Conservation (phyloP, 257 asterid species). For the Penstemon eatonii region DNA sequence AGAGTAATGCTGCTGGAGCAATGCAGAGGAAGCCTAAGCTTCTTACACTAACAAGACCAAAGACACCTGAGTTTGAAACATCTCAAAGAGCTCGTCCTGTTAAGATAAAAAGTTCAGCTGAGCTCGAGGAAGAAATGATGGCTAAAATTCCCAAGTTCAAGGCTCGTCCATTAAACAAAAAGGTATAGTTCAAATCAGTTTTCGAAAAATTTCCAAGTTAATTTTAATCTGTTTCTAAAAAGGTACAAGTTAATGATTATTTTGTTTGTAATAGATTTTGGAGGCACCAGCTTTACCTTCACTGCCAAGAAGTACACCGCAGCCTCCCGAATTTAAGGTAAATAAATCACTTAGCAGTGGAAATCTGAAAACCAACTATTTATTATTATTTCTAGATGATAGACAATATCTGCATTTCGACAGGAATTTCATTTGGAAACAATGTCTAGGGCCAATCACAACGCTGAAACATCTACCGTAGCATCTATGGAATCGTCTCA, state of each 20-base stretch:
- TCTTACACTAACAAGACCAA: conserved; percentile 86
- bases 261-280: conserved; percentile 49
- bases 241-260: background rate
- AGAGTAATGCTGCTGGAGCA: conserved; percentile 40
- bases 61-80: conserved; percentile 86
- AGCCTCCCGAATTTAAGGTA: conserved; percentile 87
- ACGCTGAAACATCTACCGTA: conserved; percentile 64
- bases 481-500: conserved; percentile 63
- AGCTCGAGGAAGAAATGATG: conserved; percentile 90
- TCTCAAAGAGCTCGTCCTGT: conserved; percentile 77
- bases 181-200: conserved; percentile 37
- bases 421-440: conserved; percentile 95
- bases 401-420: conserved; percentile 20
- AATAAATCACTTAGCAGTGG: conserved; percentile 9
- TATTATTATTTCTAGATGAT: conserved; percentile 5
- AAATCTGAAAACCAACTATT: conserved; percentile 4
- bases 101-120: conserved; percentile 76
- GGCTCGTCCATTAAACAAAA: conserved; percentile 86
- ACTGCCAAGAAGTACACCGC: conserved; percentile 72
- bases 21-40: conserved; percentile 65
- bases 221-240: no score
- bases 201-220: background rate
- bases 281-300: conserved; percentile 63
- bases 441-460: conserved; percentile 77
- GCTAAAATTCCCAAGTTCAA: conserved; percentile 89